Base-by-base conservation (phyloP, 441 rosid genomes). In the Geranium incanum region DNA sequence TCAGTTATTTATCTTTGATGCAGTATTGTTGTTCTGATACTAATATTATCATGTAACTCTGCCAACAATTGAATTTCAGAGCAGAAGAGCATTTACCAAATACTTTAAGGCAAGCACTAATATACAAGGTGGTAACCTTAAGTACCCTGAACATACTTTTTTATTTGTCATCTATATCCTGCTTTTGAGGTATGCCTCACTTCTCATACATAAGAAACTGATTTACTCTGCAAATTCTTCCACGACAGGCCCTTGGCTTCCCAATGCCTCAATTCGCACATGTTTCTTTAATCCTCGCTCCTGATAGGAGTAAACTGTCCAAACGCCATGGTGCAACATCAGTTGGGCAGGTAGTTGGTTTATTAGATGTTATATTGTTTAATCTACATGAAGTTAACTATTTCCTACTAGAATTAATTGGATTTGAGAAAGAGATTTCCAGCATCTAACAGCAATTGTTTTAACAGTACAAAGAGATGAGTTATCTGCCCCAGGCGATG, bases 241-340 rank as follows among this genome's bases (percentile, higher is more conserved):
- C 68, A 73, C 72, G 50, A 16, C 86, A 93, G 98, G 99, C 97
- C 80, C 87, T 94, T 70, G 93, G 92, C 72, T 89, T 92, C 70
- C 79, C 87, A 4, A 91, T 94, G 98, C 97, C 99, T 64, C 76
- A 74, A 72, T 94, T 94, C 68, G 97, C 97, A 67, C 97, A 94
- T 68, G 99, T 92, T 77, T 94, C 97, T 70, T 81, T 94, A 79
- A 91, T 92, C 86, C 92, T 94, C 69, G 97, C 97, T 63, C 97
- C 97, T 12, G 97, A 94, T 77, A 82, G 97, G 77, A 91, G 99
- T 80, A 94, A 94, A 79, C 75, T 94, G 69, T 94, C 99, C 68
- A 94, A 94, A 83, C 86, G 97, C 65, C 96, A 91, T 72, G 99
- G 97, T 62, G 99, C 97, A 65, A 94, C 99, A 71, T 91, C 97